Conservation (phyloP, 2,329 filamentous ascomycete genomes). For the Lasiodiplodia hormozganensis region DNA sequence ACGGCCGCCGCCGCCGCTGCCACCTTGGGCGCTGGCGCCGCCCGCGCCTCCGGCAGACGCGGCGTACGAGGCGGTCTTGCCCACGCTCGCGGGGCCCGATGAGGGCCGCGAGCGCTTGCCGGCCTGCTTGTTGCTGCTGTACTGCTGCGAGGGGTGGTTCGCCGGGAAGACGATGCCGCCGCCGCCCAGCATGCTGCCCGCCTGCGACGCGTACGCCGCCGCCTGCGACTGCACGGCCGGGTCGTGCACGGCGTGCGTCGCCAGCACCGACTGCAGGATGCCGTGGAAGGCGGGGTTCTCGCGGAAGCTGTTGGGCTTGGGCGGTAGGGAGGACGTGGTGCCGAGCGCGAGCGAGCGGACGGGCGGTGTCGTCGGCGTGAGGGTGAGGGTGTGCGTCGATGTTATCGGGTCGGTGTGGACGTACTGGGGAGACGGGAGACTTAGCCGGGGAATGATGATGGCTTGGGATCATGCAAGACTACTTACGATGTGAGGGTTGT, state of each 20-base stretch:
- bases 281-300: slow-evolving; percentile 64
- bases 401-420: slow-evolving; percentile 40
- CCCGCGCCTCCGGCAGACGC: slow-evolving; percentile 61
- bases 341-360: slow-evolving; percentile 62
- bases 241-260: slow-evolving; percentile 61
- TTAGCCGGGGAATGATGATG: neutral
- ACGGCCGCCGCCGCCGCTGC: slow-evolving; percentile 62
- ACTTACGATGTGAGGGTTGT: slow-evolving; percentile 52
- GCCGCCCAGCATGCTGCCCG: slow-evolving; percentile 61
- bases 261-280: slow-evolving; percentile 63
- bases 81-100: slow-evolving; percentile 32
- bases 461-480: neutral
- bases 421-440: slow-evolving; percentile 1
- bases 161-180: slow-evolving; percentile 55
- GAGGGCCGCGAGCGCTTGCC: slow-evolving; percentile 32
- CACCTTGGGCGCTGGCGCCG: slow-evolving; percentile 65
- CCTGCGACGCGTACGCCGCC: slow-evolving; percentile 64
- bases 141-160: slow-evolving; percentile 27
- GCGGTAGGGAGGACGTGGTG: slow-evolving; percentile 60
- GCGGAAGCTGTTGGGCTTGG: slow-evolving; percentile 61
- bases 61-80: slow-evolving; percentile 52
- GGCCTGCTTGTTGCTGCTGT: neutral
- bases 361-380: slow-evolving; percentile 62
- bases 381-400: slow-evolving; percentile 61
- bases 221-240: slow-evolving; percentile 65